Evolutionary conservation across 208 protist species (phyloP).

Genomic region (Leishmania arabica): DNA sequence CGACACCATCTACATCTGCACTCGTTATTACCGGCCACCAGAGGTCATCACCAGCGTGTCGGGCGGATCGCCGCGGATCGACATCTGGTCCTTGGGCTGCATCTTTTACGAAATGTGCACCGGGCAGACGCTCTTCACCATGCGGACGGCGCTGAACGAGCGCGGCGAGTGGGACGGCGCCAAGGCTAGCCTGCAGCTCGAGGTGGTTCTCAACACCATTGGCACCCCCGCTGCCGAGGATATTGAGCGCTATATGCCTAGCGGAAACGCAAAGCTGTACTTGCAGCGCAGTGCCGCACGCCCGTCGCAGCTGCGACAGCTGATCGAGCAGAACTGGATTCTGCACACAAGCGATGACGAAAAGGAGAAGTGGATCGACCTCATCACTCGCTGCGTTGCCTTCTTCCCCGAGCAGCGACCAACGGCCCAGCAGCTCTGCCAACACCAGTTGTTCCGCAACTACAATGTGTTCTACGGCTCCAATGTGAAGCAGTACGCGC

Average conservation of each 20-base stretch:
- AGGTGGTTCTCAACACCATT: constrained; percentile 82
- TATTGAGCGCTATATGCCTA: constrained; percentile 70
- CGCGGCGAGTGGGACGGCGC: constrained; percentile 77
- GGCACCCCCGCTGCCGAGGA: constrained; percentile 72
- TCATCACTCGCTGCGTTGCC: constrained; percentile 73
- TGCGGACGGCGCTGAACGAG: constrained; percentile 71
- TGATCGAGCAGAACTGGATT: constrained; percentile 61
- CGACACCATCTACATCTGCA: constrained; percentile 94
- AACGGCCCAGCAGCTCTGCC: constrained; percentile 69
- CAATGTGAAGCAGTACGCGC: constrained; percentile 63
- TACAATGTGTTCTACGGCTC: constrained; percentile 71
- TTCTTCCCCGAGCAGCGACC: constrained; percentile 87
- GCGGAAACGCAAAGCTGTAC: constrained; percentile 81
- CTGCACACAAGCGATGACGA: constrained; percentile 39
- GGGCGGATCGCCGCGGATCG: constrained; percentile 72
- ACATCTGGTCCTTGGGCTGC: constrained; percentile 96
- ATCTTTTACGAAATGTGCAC: constrained; percentile 95
- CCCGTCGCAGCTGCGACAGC: constrained; percentile 50
- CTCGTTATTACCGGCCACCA: constrained; percentile 96
- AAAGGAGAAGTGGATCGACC: constrained; percentile 70
- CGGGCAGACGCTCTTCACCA: constrained; percentile 92
- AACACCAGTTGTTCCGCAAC: constrained; percentile 66
- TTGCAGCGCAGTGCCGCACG: constrained; percentile 63
- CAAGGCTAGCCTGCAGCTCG: constrained; percentile 78
- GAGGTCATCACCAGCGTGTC: constrained; percentile 91